Conservation (phyloP, 2,329 filamentous ascomycete genomes). For the Fusarium oligoseptatum region DNA sequence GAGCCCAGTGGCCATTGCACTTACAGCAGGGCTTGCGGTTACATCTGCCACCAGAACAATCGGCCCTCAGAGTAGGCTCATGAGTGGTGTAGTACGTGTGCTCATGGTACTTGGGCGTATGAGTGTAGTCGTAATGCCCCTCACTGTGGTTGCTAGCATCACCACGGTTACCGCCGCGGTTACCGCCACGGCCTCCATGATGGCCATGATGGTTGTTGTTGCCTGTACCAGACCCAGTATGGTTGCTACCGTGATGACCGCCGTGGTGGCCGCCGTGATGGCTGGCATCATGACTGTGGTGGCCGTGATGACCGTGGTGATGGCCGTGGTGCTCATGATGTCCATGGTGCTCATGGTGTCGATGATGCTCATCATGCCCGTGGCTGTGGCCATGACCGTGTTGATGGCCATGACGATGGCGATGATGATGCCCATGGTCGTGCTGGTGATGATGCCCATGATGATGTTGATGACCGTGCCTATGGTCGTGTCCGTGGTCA, state of each 20-base stretch:
- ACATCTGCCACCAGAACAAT: conserved; percentile 40
- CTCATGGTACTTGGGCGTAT: conserved; percentile 27
- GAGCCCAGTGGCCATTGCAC: conserved; percentile 46
- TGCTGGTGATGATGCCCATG: neutral
- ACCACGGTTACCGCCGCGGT: neutral
- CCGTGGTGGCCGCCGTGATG: conserved; percentile 4
- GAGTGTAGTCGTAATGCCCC: conserved; percentile 31
- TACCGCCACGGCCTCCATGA: neutral
- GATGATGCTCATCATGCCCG: neutral
- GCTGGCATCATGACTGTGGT: neutral
- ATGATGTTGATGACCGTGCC: neutral
- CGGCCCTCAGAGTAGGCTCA: conserved; percentile 30
- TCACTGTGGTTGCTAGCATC: conserved; percentile 5
- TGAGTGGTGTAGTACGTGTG: conserved; percentile 22
- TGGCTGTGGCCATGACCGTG: neutral
- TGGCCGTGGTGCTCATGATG: conserved; percentile 4
- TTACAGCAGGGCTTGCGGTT: conserved; percentile 45
- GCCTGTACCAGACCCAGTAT: neutral
- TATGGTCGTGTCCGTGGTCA: neutral
- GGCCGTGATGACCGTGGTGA: conserved; percentile 3
- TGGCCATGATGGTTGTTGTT: neutral
- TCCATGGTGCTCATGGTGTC: conserved; percentile 11
- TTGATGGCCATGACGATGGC: neutral
- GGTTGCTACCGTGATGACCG: neutral
- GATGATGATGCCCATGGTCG: neutral